Conservation (phyloP, 1,284 basidiomycete species). For the Ustilago cynodontis region DNA sequence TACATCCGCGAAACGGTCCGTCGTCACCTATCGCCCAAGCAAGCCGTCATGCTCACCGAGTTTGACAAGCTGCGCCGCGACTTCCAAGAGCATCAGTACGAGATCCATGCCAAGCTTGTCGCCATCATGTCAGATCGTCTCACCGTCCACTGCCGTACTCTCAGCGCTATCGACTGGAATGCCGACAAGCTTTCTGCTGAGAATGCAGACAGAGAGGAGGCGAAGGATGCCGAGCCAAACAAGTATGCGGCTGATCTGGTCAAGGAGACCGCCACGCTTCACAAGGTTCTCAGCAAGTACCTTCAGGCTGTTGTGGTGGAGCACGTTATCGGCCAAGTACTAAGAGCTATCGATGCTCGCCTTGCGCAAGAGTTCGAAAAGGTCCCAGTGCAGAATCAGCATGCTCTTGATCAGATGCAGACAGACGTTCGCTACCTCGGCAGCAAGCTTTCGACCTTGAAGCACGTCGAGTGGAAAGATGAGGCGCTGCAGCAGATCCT, state of each 20-base stretch:
- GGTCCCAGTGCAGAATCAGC: conserved; percentile 47
- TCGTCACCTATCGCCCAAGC: conserved; percentile 89
- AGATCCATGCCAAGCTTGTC: conserved; percentile 96
- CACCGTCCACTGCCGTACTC: conserved; percentile 82
- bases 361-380: conserved; percentile 56
- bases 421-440: conserved; percentile 54
- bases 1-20: conserved; percentile 94
- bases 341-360: conserved; percentile 56
- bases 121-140: conserved; percentile 98
- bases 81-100: conserved; percentile 98
- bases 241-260: conserved; percentile 90
- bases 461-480: conserved; percentile 59
- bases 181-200: conserved; percentile 29
- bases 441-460: conserved; percentile 54
- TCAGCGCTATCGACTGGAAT: conserved; percentile 73
- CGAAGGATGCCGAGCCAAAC: conserved; percentile 72
- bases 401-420: conserved; percentile 45
- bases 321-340: conserved; percentile 60
- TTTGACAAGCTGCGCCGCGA: conserved; percentile 99
- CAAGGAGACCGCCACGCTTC: conserved; percentile 94
- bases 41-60: conserved; percentile 95
- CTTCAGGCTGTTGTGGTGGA: conserved; percentile 71
- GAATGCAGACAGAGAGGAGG: not conserved
- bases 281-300: conserved; percentile 95
- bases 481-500: conserved; percentile 48